Evolutionary conservation across 495 filamentous ascomycete species (phyloP), one percentile per base, ranked within the genome.

Genomic region (Antarctomyces pellizariae): DNA sequence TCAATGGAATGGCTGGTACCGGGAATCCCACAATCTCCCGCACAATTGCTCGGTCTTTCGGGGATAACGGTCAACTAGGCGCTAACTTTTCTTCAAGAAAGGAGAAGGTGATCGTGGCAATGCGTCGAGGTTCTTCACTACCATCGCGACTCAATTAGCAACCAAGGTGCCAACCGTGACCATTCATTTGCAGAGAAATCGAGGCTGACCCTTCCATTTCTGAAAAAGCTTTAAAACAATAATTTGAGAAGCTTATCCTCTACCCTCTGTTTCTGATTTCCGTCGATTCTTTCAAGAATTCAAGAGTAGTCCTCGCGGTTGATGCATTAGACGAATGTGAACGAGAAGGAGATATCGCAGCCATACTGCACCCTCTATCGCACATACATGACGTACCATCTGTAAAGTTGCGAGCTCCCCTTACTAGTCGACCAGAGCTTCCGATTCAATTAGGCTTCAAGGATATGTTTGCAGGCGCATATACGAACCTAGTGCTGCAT

Each of bases 271-370:
- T n/a, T n/a, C n/a, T n/a, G n/a, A n/a, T n/a, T n/a, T n/a, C n/a
- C n/a, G n/a, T n/a, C n/a, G n/a, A n/a, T 18, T 26, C 22, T 16
- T 19, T 27, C n/a, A n/a, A n/a, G n/a, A n/a, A n/a, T n/a, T n/a
- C n/a, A n/a, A n/a, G 24, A 7, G 10, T 46, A 7, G 30, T 53
- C 9, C 41, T 62, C 8, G 46, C 62, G 8, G 41, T 67, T 16
- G 59, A 67, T 32, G 60, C 60, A 28, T 44, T 67, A n/a, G 62
- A 63, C 26, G 56, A 64, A 33, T 65, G 55, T 32, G 52, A 53
- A 2, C 14, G 35, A 5, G 48, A 58, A 7, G 18, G 47, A 10
- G 49, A 60, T 31, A 34, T 56, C 0, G 32, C 27, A 36, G 26
- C 17, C 5, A 44, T 64, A 16, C 40, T 67, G 16, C 29, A 25